Percentiles rank a stretch among this genome's conserved stretches.
phyloP scores from a whole-genome alignment of 148 eudicot genomes.

The Heliosperma pusillum region DNA sequence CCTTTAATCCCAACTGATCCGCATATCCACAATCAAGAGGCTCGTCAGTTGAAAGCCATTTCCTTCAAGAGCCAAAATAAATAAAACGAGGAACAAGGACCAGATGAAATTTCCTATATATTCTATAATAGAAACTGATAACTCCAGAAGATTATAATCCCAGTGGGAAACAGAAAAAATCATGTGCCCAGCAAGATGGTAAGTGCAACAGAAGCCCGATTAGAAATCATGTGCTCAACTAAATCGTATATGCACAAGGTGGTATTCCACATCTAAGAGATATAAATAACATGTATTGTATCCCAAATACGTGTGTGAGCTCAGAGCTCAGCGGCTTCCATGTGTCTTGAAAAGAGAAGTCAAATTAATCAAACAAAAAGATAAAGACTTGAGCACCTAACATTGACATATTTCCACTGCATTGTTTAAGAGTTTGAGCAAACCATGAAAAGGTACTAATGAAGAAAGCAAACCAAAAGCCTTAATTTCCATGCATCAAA shows the following conservation, averaged over 20 bases:
- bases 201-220: no score
- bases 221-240: neutral
- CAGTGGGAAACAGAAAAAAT: neutral
- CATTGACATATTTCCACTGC: neutral
- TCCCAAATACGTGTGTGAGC: neutral
- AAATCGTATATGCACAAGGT: neutral
- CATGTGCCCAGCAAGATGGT: no score
- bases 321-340: neutral
- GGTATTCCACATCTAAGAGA: neutral
- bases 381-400: neutral
- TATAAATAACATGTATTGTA: neutral
- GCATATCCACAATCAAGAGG: neutral
- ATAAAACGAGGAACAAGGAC: neutral
- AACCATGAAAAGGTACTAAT: neutral
- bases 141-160: neutral
- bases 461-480: neutral
- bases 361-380: neutral
- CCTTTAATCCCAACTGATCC: neutral
- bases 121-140: neutral
- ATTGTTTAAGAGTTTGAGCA: neutral
- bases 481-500: neutral
- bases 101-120: neutral
- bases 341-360: neutral
- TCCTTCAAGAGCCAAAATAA: neutral
- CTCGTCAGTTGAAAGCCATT: neutral